Percentiles rank a stretch among this genome's conserved stretches.
Conservation (phyloP, 306 rosid genomes). For the Cicer cuneatum region DNA sequence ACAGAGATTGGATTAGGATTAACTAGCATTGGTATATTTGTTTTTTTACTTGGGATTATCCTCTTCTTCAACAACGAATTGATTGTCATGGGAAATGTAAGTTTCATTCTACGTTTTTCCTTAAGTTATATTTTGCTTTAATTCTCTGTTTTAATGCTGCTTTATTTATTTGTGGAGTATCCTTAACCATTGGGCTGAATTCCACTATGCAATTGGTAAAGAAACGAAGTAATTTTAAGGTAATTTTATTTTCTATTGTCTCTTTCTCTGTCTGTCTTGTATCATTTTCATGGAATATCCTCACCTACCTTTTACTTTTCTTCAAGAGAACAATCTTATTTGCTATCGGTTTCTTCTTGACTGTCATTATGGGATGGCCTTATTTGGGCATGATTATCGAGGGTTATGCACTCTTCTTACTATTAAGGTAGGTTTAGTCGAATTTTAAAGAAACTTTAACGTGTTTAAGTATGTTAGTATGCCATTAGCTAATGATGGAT, state of each 20-base stretch:
- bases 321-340: slow-evolving; percentile 87
- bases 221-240: too few species aligned
- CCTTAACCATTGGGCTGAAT: slow-evolving; percentile 88
- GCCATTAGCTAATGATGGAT: slow-evolving; percentile 43
- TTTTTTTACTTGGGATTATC: too few species aligned
- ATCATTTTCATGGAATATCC: too few species aligned
- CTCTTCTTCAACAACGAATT: too few species aligned
- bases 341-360: slow-evolving; percentile 83
- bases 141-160: slow-evolving; percentile 6
- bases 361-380: slow-evolving; percentile 93
- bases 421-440: slow-evolving; percentile 80
- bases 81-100: too few species aligned
- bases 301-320: neutral
- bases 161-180: slow-evolving; percentile 79
- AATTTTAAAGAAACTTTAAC: slow-evolving; percentile 18
- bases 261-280: too few species aligned
- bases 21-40: too few species aligned
- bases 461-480: slow-evolving; percentile 15
- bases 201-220: slow-evolving; percentile 93
- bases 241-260: too few species aligned
- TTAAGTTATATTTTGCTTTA: slow-evolving; percentile 32
- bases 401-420: slow-evolving; percentile 86
- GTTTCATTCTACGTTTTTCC: slow-evolving; percentile 38
- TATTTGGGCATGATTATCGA: slow-evolving; percentile 89
- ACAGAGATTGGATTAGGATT: too few species aligned